Conservation (phyloP, 345 rosid species). For the Linum usitatissimum region DNA sequence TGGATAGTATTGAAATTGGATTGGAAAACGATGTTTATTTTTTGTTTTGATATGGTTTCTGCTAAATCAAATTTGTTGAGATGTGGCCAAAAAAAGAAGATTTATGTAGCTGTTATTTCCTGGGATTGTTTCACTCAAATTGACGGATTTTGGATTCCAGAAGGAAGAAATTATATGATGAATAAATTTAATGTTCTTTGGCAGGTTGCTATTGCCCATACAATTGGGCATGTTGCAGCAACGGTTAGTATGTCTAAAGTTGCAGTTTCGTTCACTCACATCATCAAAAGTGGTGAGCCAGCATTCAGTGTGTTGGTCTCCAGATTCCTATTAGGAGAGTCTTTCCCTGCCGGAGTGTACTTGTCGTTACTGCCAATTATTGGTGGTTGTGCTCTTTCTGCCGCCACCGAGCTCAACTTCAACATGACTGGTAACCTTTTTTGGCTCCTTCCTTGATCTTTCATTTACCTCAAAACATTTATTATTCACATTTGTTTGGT, state of each 20-base stretch:
- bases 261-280: slow-evolving; percentile 93
- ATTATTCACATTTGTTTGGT: not conserved
- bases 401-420: slow-evolving; percentile 95
- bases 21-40: slow-evolving; percentile 26
- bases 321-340: slow-evolving; percentile 47
- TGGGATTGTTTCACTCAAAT: no score
- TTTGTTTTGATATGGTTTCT: slow-evolving; percentile 15
- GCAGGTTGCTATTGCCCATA: slow-evolving; percentile 93
- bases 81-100: no score
- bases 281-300: slow-evolving; percentile 94
- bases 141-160: no score
- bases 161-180: no score
- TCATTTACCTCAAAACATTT: no score
- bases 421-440: slow-evolving; percentile 52
- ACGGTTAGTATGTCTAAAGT: slow-evolving; percentile 97
- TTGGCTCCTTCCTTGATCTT: no score
- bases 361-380: slow-evolving; percentile 81
- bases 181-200: not conserved
- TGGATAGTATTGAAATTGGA: slow-evolving; percentile 7
- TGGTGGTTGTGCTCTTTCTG: slow-evolving; percentile 99
- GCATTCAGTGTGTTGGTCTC: slow-evolving; percentile 86
- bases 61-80: no score
- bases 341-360: slow-evolving; percentile 71
- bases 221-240: slow-evolving; percentile 97
- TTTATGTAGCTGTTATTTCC: no score